Percentiles rank a stretch among this genome's conserved stretches.
Evolutionary conservation across 2,329 filamentous ascomycete species (phyloP).

Genomic region (Fusarium verrucosum): DNA sequence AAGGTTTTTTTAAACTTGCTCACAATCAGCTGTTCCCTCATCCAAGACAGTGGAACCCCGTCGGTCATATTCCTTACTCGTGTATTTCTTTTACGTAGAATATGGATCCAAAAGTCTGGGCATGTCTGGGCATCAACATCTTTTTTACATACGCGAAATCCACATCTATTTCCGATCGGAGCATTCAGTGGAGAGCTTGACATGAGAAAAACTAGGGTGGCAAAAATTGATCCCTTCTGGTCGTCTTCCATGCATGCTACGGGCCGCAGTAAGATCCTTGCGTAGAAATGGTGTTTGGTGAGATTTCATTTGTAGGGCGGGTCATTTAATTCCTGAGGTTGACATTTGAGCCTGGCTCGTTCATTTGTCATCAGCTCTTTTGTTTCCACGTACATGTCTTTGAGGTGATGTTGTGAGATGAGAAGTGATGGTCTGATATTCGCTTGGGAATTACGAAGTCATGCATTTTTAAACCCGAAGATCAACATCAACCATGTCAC

Average conservation of each 20-base stretch:
- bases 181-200: conserved; percentile 22
- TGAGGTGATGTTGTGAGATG: not conserved
- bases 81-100: conserved; percentile 39
- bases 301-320: too few relatives aligned
- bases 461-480: not conserved
- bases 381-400: not conserved
- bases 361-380: too few relatives aligned
- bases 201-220: conserved; percentile 24
- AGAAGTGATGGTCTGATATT: not conserved
- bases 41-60: conserved; percentile 10
- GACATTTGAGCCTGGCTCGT: not conserved
- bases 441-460: not conserved
- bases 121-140: conserved; percentile 27
- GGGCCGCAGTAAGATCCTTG: conserved; percentile 7
- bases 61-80: conserved; percentile 16
- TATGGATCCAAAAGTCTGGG: conserved; percentile 35
- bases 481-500: not conserved
- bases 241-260: conserved; percentile 8
- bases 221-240: conserved; percentile 12
- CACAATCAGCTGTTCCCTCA: not conserved
- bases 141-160: conserved; percentile 18
- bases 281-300: not conserved
- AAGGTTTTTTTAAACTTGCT: not conserved
- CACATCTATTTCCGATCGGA: conserved; percentile 22
- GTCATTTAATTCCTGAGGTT: not conserved